These are phyloP conservation scores for Adansonia grandidieri DNA, from an alignment of 441 rosid species.

Conservation along the genomic window DNA sequence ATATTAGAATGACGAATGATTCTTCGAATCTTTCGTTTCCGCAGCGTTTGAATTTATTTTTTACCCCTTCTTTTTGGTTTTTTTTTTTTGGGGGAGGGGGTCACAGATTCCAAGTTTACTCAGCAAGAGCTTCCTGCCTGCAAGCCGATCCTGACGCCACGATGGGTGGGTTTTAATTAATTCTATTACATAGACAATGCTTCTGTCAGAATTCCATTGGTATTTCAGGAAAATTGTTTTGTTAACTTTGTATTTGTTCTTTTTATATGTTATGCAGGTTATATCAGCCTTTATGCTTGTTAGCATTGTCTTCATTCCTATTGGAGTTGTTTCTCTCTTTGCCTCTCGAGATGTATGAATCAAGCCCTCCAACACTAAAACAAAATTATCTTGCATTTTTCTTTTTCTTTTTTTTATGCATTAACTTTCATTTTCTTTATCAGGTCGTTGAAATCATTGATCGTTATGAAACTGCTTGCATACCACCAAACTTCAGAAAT, in stretches of 20 bases:
- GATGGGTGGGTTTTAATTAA: slow-evolving; percentile 57
- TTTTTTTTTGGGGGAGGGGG: neutral
- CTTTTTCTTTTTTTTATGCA: neutral
- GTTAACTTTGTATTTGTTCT: neutral
- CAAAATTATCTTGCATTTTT: neutral
- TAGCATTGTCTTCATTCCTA: slow-evolving; percentile 82
- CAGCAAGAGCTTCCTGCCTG: slow-evolving; percentile 99
- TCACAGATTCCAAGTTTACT: slow-evolving; percentile 87
- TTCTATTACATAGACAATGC: neutral
- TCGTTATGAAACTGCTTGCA: slow-evolving; percentile 71
- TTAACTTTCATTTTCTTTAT: slow-evolving; percentile 14
- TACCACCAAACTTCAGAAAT: slow-evolving; percentile 53
- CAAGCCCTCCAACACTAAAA: too few relatives aligned
- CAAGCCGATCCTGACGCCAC: slow-evolving; percentile 94
- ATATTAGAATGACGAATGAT: neutral
- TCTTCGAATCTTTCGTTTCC: neutral
- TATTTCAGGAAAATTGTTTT: neutral
- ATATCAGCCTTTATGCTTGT: slow-evolving; percentile 86
- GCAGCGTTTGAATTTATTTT: neutral
- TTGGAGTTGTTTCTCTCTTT: slow-evolving; percentile 24
- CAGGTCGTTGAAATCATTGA: slow-evolving; percentile 92
- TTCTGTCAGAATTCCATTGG: neutral
- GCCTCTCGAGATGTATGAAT: slow-evolving; percentile 24
- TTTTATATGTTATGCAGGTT: slow-evolving; percentile 51
- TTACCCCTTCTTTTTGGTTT: neutral